Conservation (phyloP, 176 grass and related monocot species). For the Musa itinerans region DNA sequence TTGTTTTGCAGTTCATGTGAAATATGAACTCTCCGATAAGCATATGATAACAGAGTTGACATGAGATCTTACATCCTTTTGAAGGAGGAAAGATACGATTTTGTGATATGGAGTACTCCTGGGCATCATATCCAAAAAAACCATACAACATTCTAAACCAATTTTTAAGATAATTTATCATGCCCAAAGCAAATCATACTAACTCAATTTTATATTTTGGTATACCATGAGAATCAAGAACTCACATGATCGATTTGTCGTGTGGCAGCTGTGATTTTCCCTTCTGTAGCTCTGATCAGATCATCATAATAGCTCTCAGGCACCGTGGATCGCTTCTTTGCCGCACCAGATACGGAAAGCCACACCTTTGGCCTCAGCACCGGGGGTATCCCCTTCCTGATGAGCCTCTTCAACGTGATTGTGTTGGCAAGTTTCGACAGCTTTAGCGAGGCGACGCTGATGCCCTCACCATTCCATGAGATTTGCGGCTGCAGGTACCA, state of each 20-base stretch:
- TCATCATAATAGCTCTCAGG: conserved; percentile 96
- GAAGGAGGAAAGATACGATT: not conserved
- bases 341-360: conserved; percentile 72
- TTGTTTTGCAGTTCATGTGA: not conserved
- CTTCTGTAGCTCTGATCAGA: conserved; percentile 68
- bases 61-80: not conserved
- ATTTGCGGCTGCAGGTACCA: conserved; percentile 86
- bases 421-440: conserved; percentile 64
- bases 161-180: conserved; percentile 9
- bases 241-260: conserved; percentile 93
- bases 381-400: conserved; percentile 74
- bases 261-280: conserved; percentile 79
- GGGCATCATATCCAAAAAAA: not conserved
- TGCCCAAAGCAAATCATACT: not conserved
- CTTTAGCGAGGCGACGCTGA: conserved; percentile 64
- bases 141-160: not conserved
- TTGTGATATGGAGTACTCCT: not conserved
- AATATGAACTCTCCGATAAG: not conserved
- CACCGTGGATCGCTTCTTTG: conserved; percentile 85
- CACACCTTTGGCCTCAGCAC: conserved; percentile 75
- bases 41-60: not conserved
- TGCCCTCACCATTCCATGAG: conserved; percentile 51
- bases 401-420: conserved; percentile 63
- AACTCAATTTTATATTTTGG: not conserved
- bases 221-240: conserved; percentile 5